phyloP scores from a whole-genome alignment of 2,329 filamentous ascomycete genomes.

The Talaromyces sp. region DNA sequence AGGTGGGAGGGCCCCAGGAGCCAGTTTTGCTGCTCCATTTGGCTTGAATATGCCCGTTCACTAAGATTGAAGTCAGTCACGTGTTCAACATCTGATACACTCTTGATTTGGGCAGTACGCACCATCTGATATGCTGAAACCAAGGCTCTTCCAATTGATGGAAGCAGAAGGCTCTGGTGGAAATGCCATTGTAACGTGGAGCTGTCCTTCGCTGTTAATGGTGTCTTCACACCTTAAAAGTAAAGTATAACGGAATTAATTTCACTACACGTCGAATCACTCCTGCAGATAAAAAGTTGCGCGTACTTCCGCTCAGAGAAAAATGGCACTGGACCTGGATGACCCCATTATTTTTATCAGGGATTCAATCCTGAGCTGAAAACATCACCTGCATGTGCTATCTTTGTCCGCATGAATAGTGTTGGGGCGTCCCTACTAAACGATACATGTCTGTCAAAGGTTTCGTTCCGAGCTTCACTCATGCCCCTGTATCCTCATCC shows the following conservation, averaged over 20 bases:
- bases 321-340: background rate
- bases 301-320: background rate
- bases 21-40: constrained; percentile 49
- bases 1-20: constrained; percentile 51
- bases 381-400: background rate
- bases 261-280: background rate
- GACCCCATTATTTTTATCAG: background rate
- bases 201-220: background rate
- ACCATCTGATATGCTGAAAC: background rate
- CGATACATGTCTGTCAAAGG: background rate
- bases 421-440: background rate
- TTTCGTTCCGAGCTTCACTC: background rate
- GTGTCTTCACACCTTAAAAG: background rate
- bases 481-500: background rate
- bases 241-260: background rate
- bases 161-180: background rate
- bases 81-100: background rate
- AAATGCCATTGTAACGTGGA: background rate
- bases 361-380: background rate
- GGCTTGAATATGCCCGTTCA: constrained; percentile 46
- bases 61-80: background rate
- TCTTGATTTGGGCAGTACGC: background rate
- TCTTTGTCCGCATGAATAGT: background rate
- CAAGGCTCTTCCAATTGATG: background rate
- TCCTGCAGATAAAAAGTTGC: background rate